Conservation (phyloP, 2,329 filamentous ascomycete species). For the Pseudocercospora eumusae region DNA sequence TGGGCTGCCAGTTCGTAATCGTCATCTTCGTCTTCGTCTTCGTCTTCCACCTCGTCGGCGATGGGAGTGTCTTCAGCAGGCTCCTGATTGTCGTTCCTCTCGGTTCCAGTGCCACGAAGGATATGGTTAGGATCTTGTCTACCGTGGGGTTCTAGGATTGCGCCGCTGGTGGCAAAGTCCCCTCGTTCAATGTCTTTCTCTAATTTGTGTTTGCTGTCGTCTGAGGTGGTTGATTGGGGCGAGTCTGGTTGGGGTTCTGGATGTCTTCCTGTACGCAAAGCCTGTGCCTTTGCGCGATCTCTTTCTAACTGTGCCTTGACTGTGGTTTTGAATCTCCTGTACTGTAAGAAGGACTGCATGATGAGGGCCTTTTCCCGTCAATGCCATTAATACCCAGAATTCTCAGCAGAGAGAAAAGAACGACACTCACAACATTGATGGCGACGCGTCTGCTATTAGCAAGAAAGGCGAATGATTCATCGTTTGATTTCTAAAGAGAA, state of each 20-base stretch:
- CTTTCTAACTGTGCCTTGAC: slow-evolving; percentile 32
- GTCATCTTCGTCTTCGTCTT: slow-evolving; percentile 33
- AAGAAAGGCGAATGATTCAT: slow-evolving; percentile 1
- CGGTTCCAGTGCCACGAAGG: slow-evolving; percentile 11
- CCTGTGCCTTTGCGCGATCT: slow-evolving; percentile 27
- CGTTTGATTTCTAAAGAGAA: slow-evolving; percentile 1
- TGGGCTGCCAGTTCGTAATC: slow-evolving; percentile 28
- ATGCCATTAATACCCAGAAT: background rate
- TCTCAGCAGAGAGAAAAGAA: background rate
- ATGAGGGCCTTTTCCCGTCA: background rate
- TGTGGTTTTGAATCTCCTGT: slow-evolving; percentile 30
- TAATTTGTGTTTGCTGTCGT: slow-evolving; percentile 29
- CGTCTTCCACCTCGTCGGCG: slow-evolving; percentile 21
- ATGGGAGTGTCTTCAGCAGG: slow-evolving; percentile 19
- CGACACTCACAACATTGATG: background rate
- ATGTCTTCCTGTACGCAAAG: slow-evolving; percentile 5
- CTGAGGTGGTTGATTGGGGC: slow-evolving; percentile 21
- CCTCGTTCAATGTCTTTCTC: slow-evolving; percentile 26
- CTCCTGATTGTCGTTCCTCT: slow-evolving; percentile 18
- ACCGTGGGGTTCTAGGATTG: background rate
- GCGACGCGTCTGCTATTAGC: background rate
- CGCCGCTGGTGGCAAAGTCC: slow-evolving; percentile 11
- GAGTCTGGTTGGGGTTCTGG: slow-evolving; percentile 10
- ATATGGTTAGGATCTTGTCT: background rate
- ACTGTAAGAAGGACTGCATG: slow-evolving; percentile 33